Base-by-base conservation (phyloP, 2,329 filamentous ascomycete species). In the Aspergillus niger region DNA sequence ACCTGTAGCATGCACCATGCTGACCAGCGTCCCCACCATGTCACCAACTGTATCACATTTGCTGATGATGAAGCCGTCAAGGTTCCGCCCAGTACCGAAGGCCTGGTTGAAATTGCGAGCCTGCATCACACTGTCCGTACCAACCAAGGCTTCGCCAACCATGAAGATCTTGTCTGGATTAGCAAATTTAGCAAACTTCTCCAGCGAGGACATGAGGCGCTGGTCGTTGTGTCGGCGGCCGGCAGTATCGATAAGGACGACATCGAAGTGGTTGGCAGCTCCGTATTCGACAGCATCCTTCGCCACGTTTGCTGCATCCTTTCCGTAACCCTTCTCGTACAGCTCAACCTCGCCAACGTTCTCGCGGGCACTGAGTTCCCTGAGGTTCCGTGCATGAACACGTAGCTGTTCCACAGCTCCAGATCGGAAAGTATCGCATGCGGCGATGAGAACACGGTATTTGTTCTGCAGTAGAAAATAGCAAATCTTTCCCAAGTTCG, bases 41-140 rank as follows among this genome's bases (percentile, higher is more conserved):
- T 97, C 94, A n/a, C 95, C 96, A 39, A 99, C 96, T 0, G 95
- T 99, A 79, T 99, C 95, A 76, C 95, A 98, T 79, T 99, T 99
- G 62, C 90, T 94, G 69, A 99, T 97, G 74, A 99, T 97, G 77
- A 99, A 99, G 5, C 95, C 95, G 77, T 99, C 96, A 39, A 99
- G 83, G 28, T 86, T 86, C 59, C 94, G 83, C 13, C 87, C 88
- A 5, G 86, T 83, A 32, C 95, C 96, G 78, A 99, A 98, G 2
- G 91, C 91, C 39, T 89, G 87, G 73, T 97, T 97, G 81, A 99
- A 99, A 79, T 97, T 97, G 70, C 93, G 86, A 3, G 96, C 95
- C 79, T 99, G 95, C 51, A 92, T 92, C 22, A 99, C 95, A 3
- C 90, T 92, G 77, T 99, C 96, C 4, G 92, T 97, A 60, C 95